These are phyloP conservation scores for Recurvomyces mirabilis DNA, from an alignment of 495 filamentous ascomycete genomes.

Conservation along the genomic window DNA sequence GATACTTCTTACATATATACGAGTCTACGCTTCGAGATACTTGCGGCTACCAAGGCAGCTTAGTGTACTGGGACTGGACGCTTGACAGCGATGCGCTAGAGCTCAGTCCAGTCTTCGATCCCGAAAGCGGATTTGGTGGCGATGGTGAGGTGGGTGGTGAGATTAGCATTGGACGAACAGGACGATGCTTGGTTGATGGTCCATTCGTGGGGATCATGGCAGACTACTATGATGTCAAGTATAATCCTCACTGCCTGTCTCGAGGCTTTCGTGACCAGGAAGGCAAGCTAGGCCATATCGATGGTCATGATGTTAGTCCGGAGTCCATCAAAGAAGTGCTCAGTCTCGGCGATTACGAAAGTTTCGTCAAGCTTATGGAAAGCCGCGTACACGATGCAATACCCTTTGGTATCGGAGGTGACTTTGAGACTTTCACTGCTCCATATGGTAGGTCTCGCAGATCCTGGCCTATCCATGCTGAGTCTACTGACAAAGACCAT, in stretches of 20 bases:
- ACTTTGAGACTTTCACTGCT: conserved; percentile 13
- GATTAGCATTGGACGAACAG: conserved; percentile 6
- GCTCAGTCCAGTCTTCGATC: conserved; percentile 1
- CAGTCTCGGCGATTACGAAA: conserved; percentile 1
- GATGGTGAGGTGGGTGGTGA: conserved; percentile 5
- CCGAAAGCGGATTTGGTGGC: conserved; percentile 8
- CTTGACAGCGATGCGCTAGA: conserved; percentile 9
- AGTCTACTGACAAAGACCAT: conserved; percentile 1
- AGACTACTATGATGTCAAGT: conserved; percentile 9
- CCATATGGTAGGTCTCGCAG: conserved; percentile 4
- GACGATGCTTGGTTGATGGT: conserved; percentile 19
- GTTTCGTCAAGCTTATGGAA: conserved; percentile 4
- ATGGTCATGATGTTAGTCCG: conserved; percentile 5
- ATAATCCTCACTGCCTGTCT: conserved; percentile 20
- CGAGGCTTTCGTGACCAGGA: conserved; percentile 6
- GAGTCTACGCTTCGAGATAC: conserved; percentile 5
- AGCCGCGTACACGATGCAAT: conserved; percentile 8
- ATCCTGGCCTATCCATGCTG: not conserved
- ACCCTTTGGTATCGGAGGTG: conserved; percentile 8
- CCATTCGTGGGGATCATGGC: conserved; percentile 17
- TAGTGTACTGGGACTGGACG: conserved; percentile 15
- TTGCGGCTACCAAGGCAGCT: conserved; percentile 6
- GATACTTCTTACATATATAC: conserved; percentile 16
- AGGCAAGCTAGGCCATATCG: conserved; percentile 3
- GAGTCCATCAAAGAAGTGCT: conserved; percentile 9